A percentile compares a stretch with the other conserved stretches of the same genome.
Conservation (phyloP, 208 protist species). For the Blastocrithidia nonstop region DNA sequence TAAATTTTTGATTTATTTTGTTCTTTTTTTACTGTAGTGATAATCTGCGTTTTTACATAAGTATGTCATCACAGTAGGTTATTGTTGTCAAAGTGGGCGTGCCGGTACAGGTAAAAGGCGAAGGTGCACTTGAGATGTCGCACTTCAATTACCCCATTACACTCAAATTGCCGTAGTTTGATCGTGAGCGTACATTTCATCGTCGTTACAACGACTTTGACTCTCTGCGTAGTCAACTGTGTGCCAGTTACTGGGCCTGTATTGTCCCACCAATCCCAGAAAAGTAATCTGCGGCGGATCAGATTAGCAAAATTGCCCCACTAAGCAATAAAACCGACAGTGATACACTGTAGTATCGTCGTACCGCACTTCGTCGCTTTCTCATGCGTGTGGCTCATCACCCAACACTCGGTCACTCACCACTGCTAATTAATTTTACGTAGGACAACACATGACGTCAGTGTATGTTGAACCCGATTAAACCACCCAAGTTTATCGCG, state of each 20-base stretch:
- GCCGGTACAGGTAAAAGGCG: constrained; percentile 23
- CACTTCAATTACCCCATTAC: constrained; percentile 74
- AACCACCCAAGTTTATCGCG: constrained; percentile 13
- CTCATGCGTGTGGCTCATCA: constrained; percentile 61
- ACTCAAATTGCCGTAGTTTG: constrained; percentile 15
- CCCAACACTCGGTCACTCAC: constrained; percentile 26
- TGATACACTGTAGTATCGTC: constrained; percentile 57
- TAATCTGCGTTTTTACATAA: constrained; percentile 7
- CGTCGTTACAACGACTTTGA: constrained; percentile 86
- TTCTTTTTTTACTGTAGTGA: constrained; percentile 3
- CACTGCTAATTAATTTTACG: constrained; percentile 58
- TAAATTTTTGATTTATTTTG: constrained; percentile 4
- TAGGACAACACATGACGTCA: constrained; percentile 60
- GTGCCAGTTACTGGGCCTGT: constrained; percentile 46
- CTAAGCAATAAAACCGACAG: constrained; percentile 7
- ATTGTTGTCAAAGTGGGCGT: constrained; percentile 21
- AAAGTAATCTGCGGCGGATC: constrained; percentile 65
- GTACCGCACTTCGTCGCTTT: constrained; percentile 56
- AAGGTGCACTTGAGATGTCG: constrained; percentile 50
- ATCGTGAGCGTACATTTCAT: constrained; percentile 14
- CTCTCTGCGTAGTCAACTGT: constrained; percentile 49
- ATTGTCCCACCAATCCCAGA: constrained; percentile 80
- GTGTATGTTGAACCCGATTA: constrained; percentile 19
- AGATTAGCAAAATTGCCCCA: constrained; percentile 29
- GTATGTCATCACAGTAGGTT: constrained; percentile 7